A percentile compares a stretch with the other conserved stretches of the same genome.
These are phyloP conservation scores for Cruciata laevipes DNA, from an alignment of 257 asterid genomes.

Conservation along the genomic window DNA sequence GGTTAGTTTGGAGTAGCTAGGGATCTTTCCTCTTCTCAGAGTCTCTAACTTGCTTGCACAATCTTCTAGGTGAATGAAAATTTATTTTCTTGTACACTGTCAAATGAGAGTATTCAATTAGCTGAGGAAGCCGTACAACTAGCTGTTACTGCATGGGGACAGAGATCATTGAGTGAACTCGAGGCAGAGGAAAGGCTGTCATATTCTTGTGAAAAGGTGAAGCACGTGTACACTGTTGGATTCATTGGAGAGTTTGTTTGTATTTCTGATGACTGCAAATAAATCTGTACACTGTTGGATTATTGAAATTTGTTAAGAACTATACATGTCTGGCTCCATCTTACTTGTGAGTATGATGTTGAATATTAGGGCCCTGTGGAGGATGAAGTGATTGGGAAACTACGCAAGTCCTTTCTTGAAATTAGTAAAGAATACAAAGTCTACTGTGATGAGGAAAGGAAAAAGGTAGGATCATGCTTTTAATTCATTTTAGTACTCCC, in stretches of 20 bases:
- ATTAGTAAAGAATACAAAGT: conserved; percentile 77
- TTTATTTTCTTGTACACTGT: conserved; percentile 72
- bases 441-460: conserved; percentile 76
- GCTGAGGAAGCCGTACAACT: conserved; percentile 87
- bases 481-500: not conserved
- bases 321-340: not conserved
- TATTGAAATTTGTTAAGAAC: not conserved
- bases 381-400: conserved; percentile 79
- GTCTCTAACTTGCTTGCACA: conserved; percentile 17
- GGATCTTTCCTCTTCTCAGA: not conserved
- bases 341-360: not conserved
- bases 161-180: conserved; percentile 77
- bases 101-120: conserved; percentile 60
- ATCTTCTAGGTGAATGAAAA: conserved; percentile 72
- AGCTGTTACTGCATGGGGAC: conserved; percentile 90
- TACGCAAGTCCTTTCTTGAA: conserved; percentile 76
- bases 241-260: conserved; percentile 11
- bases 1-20: conserved; percentile 35
- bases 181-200: conserved; percentile 98
- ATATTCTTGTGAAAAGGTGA: conserved; percentile 95
- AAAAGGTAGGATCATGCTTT: conserved; percentile 42
- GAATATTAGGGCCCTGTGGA: conserved; percentile 78
- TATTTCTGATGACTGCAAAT: conserved; percentile 1
- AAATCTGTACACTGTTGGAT: not conserved
- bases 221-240: conserved; percentile 12